Base-by-base conservation (phyloP, 306 rosid genomes). In the Crataegus laevigata region DNA sequence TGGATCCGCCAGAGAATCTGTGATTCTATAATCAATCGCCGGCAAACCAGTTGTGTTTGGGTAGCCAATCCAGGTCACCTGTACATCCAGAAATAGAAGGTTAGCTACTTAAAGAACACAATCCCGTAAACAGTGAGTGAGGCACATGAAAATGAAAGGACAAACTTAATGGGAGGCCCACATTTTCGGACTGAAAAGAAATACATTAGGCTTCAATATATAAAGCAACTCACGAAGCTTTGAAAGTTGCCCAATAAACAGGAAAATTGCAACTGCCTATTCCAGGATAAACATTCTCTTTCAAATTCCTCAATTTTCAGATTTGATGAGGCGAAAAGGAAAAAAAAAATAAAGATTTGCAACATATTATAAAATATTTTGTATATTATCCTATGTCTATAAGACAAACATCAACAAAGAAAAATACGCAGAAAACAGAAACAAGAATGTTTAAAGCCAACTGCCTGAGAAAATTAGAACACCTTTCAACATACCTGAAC, bases 1-100 rank as follows among this genome's bases (percentile, higher is more conserved):
- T 82, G 96, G 91, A 77, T 94, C 99, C n/a, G 92, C 93, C 82
- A 88, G 84, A 24, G 99, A 87, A 90, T 94, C 99, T 52, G 96
- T 86, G 73, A 94, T 89, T 84, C 99, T 93, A 71, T 94, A 94
- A 80, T 94, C 99, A 84, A 94, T 88, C 22, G 98, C 73, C 66
- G 98, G 98, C 88, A 94, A 90, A 69, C 99, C 99, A 65, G 99
- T 94, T 66, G 99, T 94, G 84, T 94, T 94, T 42, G 99, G 99
- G 80, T 94, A 94, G 66, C 99, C 99, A 80, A 94, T 94, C 99
- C 99, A 94, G 77, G 98, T 92, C 67, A 90, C 99, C 99, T 94
- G 81, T 68, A 77, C 15, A 76, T 74, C 77, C 79, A 76, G 77
- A 64, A 88, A 50, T 14, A 50, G 14, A 21, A 50, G 54, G 68